Conservation (phyloP, 2,329 filamentous ascomycete genomes). For the Aspergillus texensis region DNA sequence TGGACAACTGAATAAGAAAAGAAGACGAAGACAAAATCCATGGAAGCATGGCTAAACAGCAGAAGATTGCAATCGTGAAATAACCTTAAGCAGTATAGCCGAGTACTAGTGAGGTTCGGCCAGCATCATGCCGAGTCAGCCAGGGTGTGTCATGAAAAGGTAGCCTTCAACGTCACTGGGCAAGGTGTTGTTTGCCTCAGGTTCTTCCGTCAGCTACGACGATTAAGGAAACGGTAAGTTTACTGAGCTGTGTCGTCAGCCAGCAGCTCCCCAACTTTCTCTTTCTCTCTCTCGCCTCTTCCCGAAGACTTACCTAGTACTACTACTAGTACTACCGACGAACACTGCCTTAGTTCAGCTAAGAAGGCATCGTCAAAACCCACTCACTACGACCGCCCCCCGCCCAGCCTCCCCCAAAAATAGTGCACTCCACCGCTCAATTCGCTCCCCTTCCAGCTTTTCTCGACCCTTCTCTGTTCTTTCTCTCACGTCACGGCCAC, state of each 20-base stretch:
- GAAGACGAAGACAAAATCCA: not conserved
- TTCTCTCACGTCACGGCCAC: slow-evolving; percentile 1
- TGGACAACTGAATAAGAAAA: not conserved
- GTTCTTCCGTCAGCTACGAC: not conserved
- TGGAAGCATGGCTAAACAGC: too few species aligned
- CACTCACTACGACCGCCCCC: slow-evolving; percentile 16
- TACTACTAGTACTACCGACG: not conserved
- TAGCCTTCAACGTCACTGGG: not conserved
- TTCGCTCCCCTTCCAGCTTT: slow-evolving; percentile 9
- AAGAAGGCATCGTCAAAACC: slow-evolving; percentile 10
- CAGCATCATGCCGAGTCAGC: not conserved
- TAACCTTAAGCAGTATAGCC: not conserved
- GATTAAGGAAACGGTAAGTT: not conserved
- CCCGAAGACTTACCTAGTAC: not conserved
- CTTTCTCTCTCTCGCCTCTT: not conserved
- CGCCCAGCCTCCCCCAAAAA: slow-evolving; percentile 21
- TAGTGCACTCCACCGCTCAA: slow-evolving; percentile 17
- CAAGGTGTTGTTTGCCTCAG: not conserved
- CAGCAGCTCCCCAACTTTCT: not conserved
- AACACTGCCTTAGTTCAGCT: not conserved
- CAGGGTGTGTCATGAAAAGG: not conserved
- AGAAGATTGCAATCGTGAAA: too few species aligned
- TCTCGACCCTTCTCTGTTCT: slow-evolving; percentile 4
- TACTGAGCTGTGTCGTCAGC: not conserved
- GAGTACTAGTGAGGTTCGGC: not conserved